Evolutionary conservation across 2,329 filamentous ascomycete genomes (phyloP), one percentile per base, ranked within the genome.

Genomic region (Penicillium sp.): DNA sequence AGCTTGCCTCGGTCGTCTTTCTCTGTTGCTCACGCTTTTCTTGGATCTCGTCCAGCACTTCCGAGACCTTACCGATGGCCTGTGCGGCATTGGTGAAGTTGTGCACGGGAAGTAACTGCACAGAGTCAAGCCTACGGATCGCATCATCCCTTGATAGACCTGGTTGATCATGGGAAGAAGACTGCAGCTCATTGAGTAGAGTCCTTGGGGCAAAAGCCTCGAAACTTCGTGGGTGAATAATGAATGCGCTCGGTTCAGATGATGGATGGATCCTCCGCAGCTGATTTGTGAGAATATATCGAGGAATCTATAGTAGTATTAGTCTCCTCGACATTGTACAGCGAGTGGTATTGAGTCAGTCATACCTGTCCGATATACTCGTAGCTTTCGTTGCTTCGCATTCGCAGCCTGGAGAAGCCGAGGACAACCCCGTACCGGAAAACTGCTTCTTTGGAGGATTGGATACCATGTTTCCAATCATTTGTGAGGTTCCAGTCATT

Each of bases 101-200:
- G 33, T 70, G 69, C 7, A 75, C 68, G 1, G 72, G 69, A 41
- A 75, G 63, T 9, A 75, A 53, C 35, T 74, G 68, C 15, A 75
- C 73, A 13, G 61, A 55, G 57, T 75, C 72, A 1, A 75, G 66
- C 17, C 55, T 60, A 36, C 55, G 53, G 39, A 76, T 67, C 45
- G 72, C 72, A n/a, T 73, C 65, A 21, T 62, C 61, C 36, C 61
- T 67, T 1, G 68, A 61, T 4, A 73, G 58, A 27, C 53, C 29
- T 2, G 60, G 52, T 4, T 55, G 55, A 12, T 52, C 35, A 17
- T 53, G 31, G 33, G 31, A 51, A 15, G 25, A 36, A 41, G 55
- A 56, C 49, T 71, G 64, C 9, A 75, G 59, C 8, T 61, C 68
- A 9, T 64, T 58, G 45, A 74, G 68, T 35, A 76, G 62, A 12